Percentiles rank a stretch among this genome's conserved stretches.
phyloP scores from a whole-genome alignment of 495 filamentous ascomycete genomes.

The Bryoglossum gracile region DNA sequence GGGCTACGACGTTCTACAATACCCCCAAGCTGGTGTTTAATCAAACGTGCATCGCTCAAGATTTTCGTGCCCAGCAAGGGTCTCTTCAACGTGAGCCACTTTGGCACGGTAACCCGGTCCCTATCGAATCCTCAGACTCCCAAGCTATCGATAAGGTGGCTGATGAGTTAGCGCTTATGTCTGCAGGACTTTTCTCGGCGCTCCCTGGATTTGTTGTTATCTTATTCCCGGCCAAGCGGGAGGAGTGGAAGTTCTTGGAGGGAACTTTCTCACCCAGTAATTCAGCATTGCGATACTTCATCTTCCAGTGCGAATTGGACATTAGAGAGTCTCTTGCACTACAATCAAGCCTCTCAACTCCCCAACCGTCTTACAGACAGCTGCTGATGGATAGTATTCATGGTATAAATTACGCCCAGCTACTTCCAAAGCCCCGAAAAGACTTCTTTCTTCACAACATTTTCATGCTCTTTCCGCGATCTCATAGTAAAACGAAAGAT shows the following conservation, averaged over 20 bases:
- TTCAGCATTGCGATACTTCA: slow-evolving; percentile 15
- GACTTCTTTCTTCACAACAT: slow-evolving; percentile 4
- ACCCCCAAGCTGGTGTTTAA: slow-evolving; percentile 9
- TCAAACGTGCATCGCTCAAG: slow-evolving; percentile 20
- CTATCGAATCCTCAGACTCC: not conserved
- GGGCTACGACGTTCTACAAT: slow-evolving; percentile 2
- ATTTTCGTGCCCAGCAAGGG: slow-evolving; percentile 9
- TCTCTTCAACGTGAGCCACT: not conserved
- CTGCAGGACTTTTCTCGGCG: slow-evolving; percentile 7
- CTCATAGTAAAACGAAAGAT: slow-evolving; percentile 1
- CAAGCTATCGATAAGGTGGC: slow-evolving; percentile 4
- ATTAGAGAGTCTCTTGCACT: not conserved
- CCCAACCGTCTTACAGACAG: slow-evolving; percentile 5
- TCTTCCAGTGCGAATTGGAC: slow-evolving; percentile 13
- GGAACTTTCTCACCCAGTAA: not conserved
- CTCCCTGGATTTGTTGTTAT: slow-evolving; percentile 9
- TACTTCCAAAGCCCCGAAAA: slow-evolving; percentile 6
- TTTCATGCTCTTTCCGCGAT: slow-evolving; percentile 19
- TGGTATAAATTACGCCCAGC: slow-evolving; percentile 7
- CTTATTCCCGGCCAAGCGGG: slow-evolving; percentile 12
- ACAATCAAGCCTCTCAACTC: not conserved
- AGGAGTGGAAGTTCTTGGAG: slow-evolving; percentile 19
- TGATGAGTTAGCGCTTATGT: slow-evolving; percentile 5
- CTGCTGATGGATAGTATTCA: slow-evolving; percentile 8
- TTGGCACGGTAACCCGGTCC: slow-evolving; percentile 10